phyloP scores from a whole-genome alignment of 75 land plant genomes.

The Sequoia sempervirens region DNA sequence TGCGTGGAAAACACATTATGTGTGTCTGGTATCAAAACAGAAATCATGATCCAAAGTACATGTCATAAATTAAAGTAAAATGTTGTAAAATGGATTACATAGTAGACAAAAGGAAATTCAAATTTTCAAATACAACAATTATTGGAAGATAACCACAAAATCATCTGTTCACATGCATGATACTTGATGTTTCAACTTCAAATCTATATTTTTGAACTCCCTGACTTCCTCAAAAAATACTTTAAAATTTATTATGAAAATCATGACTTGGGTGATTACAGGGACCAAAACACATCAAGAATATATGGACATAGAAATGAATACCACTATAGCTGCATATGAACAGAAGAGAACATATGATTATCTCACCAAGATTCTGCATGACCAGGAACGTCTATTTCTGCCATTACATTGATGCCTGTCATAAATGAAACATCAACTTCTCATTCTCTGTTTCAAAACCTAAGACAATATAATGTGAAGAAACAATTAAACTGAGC shows the following conservation, averaged over 20 bases:
- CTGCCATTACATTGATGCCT: conserved; percentile 94
- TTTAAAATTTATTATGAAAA: background rate
- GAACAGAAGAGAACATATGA: background rate
- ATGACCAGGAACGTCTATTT: conserved; percentile 95
- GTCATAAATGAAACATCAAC: conserved; percentile 5
- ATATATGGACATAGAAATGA: background rate
- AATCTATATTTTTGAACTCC: background rate
- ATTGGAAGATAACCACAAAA: background rate
- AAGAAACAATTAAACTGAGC: conserved; percentile 1
- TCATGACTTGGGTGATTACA: background rate
- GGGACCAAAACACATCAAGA: background rate
- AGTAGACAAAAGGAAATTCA: background rate
- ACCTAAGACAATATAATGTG: background rate
- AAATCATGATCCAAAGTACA: background rate
- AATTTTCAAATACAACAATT: background rate
- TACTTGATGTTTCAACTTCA: background rate
- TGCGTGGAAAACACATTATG: background rate
- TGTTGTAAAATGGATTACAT: background rate
- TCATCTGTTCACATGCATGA: background rate
- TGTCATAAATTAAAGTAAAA: background rate
- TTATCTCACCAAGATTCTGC: conserved; percentile 78
- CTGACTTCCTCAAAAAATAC: background rate
- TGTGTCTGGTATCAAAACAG: background rate
- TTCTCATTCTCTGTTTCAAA: background rate
- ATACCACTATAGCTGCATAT: background rate